A percentile compares a stretch with the other conserved stretches of the same genome.
These are phyloP conservation scores for Pleurotus tuoliensis DNA, from an alignment of 768 basidiomycete genomes.

Conservation along the genomic window DNA sequence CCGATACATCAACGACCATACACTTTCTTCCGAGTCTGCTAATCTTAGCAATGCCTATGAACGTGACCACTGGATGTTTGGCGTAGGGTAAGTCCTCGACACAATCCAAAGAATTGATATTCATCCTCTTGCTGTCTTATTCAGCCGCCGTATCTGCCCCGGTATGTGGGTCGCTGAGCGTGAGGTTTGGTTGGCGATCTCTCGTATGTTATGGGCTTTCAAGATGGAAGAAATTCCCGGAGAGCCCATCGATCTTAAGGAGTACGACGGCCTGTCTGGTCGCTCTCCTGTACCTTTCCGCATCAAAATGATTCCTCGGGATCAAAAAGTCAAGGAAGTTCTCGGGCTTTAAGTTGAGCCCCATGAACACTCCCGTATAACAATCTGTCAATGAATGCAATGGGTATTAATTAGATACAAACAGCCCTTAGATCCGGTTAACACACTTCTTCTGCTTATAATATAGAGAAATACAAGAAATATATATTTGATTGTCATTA, in stretches of 20 bases:
- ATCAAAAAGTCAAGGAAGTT: conserved; percentile 10
- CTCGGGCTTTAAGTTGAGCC: conserved; percentile 9
- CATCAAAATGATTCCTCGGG: conserved; percentile 14
- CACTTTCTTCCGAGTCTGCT: conserved; percentile 37
- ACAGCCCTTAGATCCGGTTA: no score
- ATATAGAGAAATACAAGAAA: no score
- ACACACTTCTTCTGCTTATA: no score
- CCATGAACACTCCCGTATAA: no score
- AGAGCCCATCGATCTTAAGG: conserved; percentile 40
- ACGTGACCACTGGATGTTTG: conserved; percentile 50
- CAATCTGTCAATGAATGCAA: no score
- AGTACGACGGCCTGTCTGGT: conserved; percentile 44
- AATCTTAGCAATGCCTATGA: conserved; percentile 36
- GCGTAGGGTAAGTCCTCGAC: conserved; percentile 34
- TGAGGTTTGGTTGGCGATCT: conserved; percentile 40
- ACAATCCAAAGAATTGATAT: not conserved
- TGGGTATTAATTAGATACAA: no score
- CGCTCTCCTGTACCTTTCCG: conserved; percentile 41
- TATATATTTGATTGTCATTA: no score
- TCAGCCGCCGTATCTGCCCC: conserved; percentile 37
- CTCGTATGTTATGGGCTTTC: conserved; percentile 47
- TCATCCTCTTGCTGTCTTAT: not conserved
- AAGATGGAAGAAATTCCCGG: conserved; percentile 34
- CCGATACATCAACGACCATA: conserved; percentile 35
- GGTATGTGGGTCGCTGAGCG: conserved; percentile 42